phyloP scores from a whole-genome alignment of 192 early-diverging fungal species.

The Coemansia sp. region DNA sequence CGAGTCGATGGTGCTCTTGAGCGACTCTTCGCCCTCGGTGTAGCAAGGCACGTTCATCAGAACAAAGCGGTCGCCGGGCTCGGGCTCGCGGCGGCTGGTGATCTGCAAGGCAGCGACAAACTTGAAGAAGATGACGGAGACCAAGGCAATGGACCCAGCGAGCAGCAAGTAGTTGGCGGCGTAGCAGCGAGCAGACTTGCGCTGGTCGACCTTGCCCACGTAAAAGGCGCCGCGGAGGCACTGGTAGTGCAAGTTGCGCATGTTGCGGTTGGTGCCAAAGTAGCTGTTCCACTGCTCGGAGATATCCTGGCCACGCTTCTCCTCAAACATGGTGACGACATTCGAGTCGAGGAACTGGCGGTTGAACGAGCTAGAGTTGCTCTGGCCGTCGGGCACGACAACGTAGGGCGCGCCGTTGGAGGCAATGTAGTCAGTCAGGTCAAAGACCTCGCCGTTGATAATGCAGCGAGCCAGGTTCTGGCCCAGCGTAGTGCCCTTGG shows the following conservation, averaged over 20 bases:
- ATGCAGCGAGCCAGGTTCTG: conserved; percentile 59
- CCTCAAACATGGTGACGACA: conserved; percentile 64
- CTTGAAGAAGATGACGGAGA: conserved; percentile 87
- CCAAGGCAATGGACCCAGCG: conserved; percentile 78
- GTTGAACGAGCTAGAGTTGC: conserved; percentile 37
- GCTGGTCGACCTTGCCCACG: conserved; percentile 80
- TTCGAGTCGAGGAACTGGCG: conserved; percentile 59
- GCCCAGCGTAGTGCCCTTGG: conserved; percentile 32
- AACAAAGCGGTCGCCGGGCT: conserved; percentile 87
- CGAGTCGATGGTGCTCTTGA: conserved; percentile 90
- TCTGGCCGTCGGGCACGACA: conserved; percentile 36
- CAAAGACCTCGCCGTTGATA: conserved; percentile 69
- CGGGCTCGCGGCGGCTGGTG: conserved; percentile 68
- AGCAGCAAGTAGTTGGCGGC: conserved; percentile 85
- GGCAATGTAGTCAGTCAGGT: conserved; percentile 67
- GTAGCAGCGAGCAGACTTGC: conserved; percentile 74
- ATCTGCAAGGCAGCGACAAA: conserved; percentile 93
- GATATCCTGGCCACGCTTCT: conserved; percentile 64
- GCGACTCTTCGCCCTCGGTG: conserved; percentile 94
- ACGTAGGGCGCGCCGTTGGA: conserved; percentile 46
- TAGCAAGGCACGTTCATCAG: conserved; percentile 96
- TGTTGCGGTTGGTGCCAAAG: conserved; percentile 45
- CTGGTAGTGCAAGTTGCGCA: conserved; percentile 55
- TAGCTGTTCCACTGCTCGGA: conserved; percentile 58
- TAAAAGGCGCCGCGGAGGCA: conserved; percentile 87